phyloP scores from a whole-genome alignment of 169 alveolate genomes.

The Cryptosporidium bovis region DNA sequence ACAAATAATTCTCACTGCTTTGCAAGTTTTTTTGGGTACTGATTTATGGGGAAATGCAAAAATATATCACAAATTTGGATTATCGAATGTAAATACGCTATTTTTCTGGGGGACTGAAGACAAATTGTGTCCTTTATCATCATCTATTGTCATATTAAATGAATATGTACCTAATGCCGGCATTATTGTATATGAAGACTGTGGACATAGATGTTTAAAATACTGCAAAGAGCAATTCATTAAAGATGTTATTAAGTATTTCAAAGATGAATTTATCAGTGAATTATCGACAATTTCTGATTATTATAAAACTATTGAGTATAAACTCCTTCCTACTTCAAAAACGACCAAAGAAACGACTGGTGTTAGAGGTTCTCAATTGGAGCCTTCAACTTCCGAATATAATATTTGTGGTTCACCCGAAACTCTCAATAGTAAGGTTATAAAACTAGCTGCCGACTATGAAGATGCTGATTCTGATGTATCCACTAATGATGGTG shows the following conservation, averaged over 20 bases:
- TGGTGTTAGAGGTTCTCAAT: neutral
- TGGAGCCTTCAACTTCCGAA: neutral
- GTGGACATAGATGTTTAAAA: slow-evolving; percentile 60
- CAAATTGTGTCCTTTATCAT: slow-evolving; percentile 38
- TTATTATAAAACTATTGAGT: slow-evolving; percentile 23
- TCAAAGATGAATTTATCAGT: slow-evolving; percentile 4
- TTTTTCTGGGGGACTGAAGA: slow-evolving; percentile 73
- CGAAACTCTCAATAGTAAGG: too few relatives aligned
- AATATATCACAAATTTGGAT: slow-evolving; percentile 27
- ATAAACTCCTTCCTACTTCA: too few relatives aligned
- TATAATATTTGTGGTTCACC: too few relatives aligned
- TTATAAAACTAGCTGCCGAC: too few relatives aligned
- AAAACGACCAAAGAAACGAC: neutral
- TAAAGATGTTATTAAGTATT: slow-evolving; percentile 3
- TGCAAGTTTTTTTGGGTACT: slow-evolving; percentile 51
- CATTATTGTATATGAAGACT: slow-evolving; percentile 55
- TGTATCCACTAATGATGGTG: too few relatives aligned
- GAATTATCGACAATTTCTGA: slow-evolving; percentile 20
- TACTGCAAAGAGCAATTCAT: slow-evolving; percentile 50
- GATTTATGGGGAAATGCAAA: slow-evolving; percentile 46
- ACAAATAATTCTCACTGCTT: slow-evolving; percentile 43
- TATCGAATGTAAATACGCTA: slow-evolving; percentile 14
- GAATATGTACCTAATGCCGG: slow-evolving; percentile 32
- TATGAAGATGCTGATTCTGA: too few relatives aligned
- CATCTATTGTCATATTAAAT: slow-evolving; percentile 31